Base-by-base conservation (phyloP, 495 filamentous ascomycete genomes). In the Penicillium manginii region DNA sequence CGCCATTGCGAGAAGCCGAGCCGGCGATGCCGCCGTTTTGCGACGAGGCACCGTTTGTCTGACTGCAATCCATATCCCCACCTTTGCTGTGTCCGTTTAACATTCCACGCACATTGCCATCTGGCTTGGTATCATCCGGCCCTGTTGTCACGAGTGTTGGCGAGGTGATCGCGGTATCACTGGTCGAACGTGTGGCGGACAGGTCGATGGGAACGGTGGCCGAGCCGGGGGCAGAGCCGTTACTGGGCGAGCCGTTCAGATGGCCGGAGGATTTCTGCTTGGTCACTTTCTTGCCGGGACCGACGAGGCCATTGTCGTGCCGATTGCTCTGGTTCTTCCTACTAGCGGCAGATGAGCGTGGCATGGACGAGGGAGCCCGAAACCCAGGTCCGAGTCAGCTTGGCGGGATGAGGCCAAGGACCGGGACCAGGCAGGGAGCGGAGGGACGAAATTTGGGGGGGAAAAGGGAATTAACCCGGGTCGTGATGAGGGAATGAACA, bases 221-320 rank as follows among this genome's bases (percentile, higher is more conserved):
- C 67, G 73, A 72, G 54, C 57, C 66, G 59, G 70, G 57, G 56
- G 67, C 70, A 61, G 74, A 69, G 72, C 70, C 81, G 81, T 79
- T 82, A 77, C 72, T 73, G 59, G 73, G 72, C 63, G 68, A 78
- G 69, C 76, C 79, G 78, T 84, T 86, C 71, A 89, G 68, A 63
- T 84, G 77, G 55, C 78, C 78, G 73, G 82, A 86, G 58, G 83
- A 88, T 65, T 83, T 85, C 72, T 88, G 85, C 76, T 83, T 86
- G 60, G 76, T 76, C 59, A 94, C 81, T 78, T 90, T 88, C 86
- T 91, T 93, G 62, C 89, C 90, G 54, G 92, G 88, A 64, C 86
- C 86, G 79, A 89, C 89, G 64, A 91, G 78, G 65, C 92, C 92
- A 88, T 89, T 92, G 77, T 97, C 92, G 74, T 93, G 87, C 68